Conservation (phyloP, 208 protist genomes). For the Angomonas ambiguus region DNA sequence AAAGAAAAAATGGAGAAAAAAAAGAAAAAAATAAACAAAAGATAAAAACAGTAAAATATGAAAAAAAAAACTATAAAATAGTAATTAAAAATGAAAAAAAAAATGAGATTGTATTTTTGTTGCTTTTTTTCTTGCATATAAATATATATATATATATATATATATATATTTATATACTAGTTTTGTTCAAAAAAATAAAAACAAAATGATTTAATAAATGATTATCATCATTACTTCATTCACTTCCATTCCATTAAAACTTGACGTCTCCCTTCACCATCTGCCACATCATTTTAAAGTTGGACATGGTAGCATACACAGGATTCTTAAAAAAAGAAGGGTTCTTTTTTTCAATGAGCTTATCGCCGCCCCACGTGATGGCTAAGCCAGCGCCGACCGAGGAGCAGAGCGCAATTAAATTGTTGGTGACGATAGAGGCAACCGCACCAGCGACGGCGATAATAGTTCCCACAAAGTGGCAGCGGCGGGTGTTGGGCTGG, state of each 20-base stretch:
- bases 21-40: constrained; percentile 9
- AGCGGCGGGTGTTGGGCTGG: constrained; percentile 36
- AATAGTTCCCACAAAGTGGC: constrained; percentile 42
- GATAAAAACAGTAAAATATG: constrained; percentile 10
- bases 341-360: constrained; percentile 25
- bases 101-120: constrained; percentile 7
- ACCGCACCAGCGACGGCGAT: constrained; percentile 24
- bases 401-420: constrained; percentile 12
- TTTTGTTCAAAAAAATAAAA: too few species aligned
- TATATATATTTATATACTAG: too few species aligned
- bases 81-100: background rate
- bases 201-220: too few species aligned
- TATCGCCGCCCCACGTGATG: constrained; percentile 40
- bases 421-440: constrained; percentile 10
- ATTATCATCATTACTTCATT: background rate
- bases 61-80: background rate
- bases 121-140: constrained; percentile 8
- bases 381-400: constrained; percentile 23
- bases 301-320: constrained; percentile 40
- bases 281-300: constrained; percentile 46
- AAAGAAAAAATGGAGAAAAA: constrained; percentile 16
- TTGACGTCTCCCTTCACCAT: constrained; percentile 40
- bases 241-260: constrained; percentile 22
- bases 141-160: too few species aligned
- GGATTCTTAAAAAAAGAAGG: constrained; percentile 52